Base-by-base conservation (phyloP, 495 filamentous ascomycete genomes). In the Hyaloscypha bicolor region DNA sequence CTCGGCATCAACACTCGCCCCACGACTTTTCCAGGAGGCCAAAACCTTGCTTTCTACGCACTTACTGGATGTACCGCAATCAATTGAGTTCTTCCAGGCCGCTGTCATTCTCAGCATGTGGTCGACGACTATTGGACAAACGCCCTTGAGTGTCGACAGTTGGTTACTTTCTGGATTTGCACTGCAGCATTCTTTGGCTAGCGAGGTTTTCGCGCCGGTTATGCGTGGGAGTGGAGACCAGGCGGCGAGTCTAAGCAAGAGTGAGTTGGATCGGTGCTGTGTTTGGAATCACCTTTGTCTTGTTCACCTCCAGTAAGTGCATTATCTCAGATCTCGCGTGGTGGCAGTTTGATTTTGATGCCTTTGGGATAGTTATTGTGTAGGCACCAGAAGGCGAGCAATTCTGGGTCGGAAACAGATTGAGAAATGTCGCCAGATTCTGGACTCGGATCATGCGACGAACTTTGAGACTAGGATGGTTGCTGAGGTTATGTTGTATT, bases 401-500 rank as follows among this genome's bases (percentile, higher is more conserved):
- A 73, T 80, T 60, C 65, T 82, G 16, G 72, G 76, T 30, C 71
- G 69, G 4, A 71, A 73, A 69, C 79, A 83, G 45, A 78, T 83
- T 31, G 73, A 79, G 32, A 64, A 74, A 25, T 81, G 78, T 33
- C 69, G 74, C 1, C 62, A 69, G 4, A 73, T 83, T 6, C 64
- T 80, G 14, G 71, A 74, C 11, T 79, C 76, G 1, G 80, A 80
- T 57, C 74, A 75, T 58, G 76, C 74, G 32, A 82, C 75, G 0
- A 83, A 82, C 58, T 82, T 80, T 55, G 80, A 83, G 69, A 69
- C 72, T 8, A 73, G 81, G n/a, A 82, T 83, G 78, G 79, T 79
- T 19, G 79, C 77, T 1, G 81, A 83, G 58, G 73, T 82, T 16
- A 67, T 78, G 67, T 73, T 82, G 3, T 83, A 82, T 39, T 80